Percentiles rank a stretch among this genome's conserved stretches.
These are phyloP conservation scores for Millerozyma acaciae DNA, from an alignment of 805 yeast species.

Conservation along the genomic window DNA sequence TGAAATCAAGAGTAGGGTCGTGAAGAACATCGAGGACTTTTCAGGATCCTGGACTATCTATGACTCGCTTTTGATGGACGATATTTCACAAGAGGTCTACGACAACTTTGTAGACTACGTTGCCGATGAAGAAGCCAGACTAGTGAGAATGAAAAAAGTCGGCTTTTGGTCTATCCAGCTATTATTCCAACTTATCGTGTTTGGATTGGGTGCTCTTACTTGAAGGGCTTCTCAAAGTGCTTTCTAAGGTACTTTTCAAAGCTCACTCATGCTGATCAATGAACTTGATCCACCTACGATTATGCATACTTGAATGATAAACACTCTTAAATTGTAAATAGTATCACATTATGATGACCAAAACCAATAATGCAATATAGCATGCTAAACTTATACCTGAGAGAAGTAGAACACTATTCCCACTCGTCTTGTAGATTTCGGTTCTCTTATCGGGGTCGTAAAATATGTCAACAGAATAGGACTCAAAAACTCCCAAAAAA, in stretches of 20 bases:
- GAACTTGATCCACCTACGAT: too few species aligned
- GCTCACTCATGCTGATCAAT: too few species aligned
- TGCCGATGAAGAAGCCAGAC: constrained; percentile 76
- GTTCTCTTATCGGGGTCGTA: constrained; percentile 34
- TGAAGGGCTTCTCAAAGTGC: too few species aligned
- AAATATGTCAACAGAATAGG: constrained; percentile 32
- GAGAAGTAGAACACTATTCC: constrained; percentile 54
- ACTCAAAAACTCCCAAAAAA: constrained; percentile 36
- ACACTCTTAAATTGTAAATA: too few species aligned
- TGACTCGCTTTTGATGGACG: constrained; percentile 88
- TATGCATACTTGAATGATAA: too few species aligned
- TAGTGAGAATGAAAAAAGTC: constrained; percentile 70
- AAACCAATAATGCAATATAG: constrained; percentile 48
- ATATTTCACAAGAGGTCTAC: constrained; percentile 82
- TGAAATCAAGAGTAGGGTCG: constrained; percentile 78
- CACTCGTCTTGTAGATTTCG: constrained; percentile 55
- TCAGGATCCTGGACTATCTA: constrained; percentile 96
- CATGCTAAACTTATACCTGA: constrained; percentile 47
- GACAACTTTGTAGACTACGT: constrained; percentile 87
- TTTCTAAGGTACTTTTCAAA: too few species aligned
- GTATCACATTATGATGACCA: constrained; percentile 41
- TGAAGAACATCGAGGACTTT: constrained; percentile 76
- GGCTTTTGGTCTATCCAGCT: constrained; percentile 92
- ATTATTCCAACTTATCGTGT: constrained; percentile 71
- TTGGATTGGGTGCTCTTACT: constrained; percentile 67